Base-by-base conservation (phyloP, 163 green algal genomes). In the Smithsoniella earleae region DNA sequence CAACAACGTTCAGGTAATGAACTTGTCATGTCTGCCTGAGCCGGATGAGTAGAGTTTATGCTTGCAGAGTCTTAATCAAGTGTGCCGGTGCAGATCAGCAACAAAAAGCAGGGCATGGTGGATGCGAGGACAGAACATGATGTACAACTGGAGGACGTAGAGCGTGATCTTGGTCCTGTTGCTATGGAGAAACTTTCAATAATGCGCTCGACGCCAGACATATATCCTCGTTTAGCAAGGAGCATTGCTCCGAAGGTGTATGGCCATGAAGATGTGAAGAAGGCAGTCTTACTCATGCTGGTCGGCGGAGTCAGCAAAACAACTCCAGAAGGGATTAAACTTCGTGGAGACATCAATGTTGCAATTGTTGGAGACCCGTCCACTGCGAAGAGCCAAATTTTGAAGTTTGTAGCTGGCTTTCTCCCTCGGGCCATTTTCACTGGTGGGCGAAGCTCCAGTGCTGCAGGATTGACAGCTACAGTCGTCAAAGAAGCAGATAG, bases 291-390 rank as follows among this genome's bases (percentile, higher is more conserved):
- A 76, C 88, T 99, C 13, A 97, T 97, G 94, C 88, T 99, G 45
- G 84, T 98, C 73, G 94, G 94, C 13, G 94, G 94, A 38, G 84
- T 98, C 69, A 89, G 95, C 85, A 99, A 99, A 81, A 36, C 54
- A n/a, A 95, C 89, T 0, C 54, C 33, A 2, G 83, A 96, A 84
- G 90, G 91, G 69, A 96, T 96, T 76, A 89, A 90, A 30, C 83
- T 99, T 74, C 80, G 94, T 37, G 94, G 94, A 0, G 94, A 99
- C 82, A 98, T 99, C 86, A 99, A 99, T 73, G 89, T 98, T 36
- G 89, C 88, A 46, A 96, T 99, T 73, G 88, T 99, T 20, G 94
- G 94, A 1, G 94, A 99, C 81, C 94, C 94, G 16, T 89, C 86
- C 3, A 96, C 88, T 73, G 94, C 91, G 78, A 99, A 99, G 86